Evolutionary conservation across 352 stramenopile genomes (phyloP).

Genomic region (Phytopythium mirpurense): DNA sequence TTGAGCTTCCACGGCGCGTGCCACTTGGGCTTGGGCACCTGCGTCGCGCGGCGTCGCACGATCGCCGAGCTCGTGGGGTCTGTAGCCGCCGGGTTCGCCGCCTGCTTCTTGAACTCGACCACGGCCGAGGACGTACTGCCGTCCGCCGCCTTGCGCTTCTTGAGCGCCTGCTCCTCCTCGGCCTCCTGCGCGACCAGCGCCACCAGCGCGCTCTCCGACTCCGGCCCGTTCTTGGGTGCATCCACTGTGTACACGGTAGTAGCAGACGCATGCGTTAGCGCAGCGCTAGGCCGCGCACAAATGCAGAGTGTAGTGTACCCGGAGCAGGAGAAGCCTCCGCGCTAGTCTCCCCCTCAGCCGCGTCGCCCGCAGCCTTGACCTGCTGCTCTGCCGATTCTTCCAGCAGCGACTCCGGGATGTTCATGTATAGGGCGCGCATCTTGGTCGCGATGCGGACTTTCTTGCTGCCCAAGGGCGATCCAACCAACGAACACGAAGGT

Average conservation of each 20-base stretch:
- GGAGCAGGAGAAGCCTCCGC: constrained; percentile 2
- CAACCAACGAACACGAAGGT: background rate
- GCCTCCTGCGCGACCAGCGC: constrained; percentile 54
- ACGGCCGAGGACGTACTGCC: constrained; percentile 32
- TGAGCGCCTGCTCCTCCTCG: constrained; percentile 31
- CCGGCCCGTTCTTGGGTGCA: background rate
- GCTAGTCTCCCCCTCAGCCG: constrained; percentile 5
- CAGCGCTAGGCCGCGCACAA: too few species aligned
- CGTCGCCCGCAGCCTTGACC: constrained; percentile 4
- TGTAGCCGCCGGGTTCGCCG: constrained; percentile 21
- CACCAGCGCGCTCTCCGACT: constrained; percentile 28
- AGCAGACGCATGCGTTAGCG: background rate
- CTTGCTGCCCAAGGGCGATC: constrained; percentile 37
- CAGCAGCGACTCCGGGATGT: constrained; percentile 52
- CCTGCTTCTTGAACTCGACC: constrained; percentile 59
- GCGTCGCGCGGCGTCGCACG: constrained; percentile 66
- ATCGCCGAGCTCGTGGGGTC: constrained; percentile 49
- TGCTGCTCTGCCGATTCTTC: constrained; percentile 19
- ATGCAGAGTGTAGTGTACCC: constrained; percentile 5
- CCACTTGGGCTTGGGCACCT: constrained; percentile 96
- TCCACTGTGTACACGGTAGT: constrained; percentile 4
- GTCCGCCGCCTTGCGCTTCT: constrained; percentile 35
- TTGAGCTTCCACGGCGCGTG: constrained; percentile 98
- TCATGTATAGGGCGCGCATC: constrained; percentile 46
- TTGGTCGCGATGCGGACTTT: constrained; percentile 69